Conservation (phyloP, 2,329 filamentous ascomycete genomes). For the Neonectria ditissima region DNA sequence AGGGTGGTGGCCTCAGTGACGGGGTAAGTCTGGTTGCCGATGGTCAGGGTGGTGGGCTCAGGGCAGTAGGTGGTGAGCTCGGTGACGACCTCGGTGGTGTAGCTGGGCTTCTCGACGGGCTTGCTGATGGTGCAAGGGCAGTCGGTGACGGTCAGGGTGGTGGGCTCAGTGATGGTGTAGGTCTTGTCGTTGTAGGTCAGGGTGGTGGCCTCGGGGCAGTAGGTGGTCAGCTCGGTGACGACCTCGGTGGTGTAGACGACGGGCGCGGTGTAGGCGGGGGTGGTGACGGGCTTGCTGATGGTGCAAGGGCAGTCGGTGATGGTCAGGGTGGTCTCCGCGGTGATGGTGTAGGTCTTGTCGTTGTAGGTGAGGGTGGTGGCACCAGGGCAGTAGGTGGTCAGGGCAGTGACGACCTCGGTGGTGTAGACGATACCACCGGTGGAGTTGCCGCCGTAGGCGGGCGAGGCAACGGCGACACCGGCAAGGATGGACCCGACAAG, state of each 20-base stretch:
- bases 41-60: neutral
- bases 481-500: slow-evolving; percentile 33
- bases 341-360: slow-evolving; percentile 67
- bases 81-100: neutral
- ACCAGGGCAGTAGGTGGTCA: slow-evolving; percentile 76
- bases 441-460: slow-evolving; percentile 31
- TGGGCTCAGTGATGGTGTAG: slow-evolving; percentile 58
- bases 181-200: slow-evolving; percentile 70
- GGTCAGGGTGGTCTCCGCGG: neutral
- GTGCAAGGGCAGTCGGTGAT: neutral
- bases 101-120: slow-evolving; percentile 48
- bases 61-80: neutral
- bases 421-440: slow-evolving; percentile 58
- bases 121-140: slow-evolving; percentile 48
- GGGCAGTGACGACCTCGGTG: slow-evolving; percentile 71
- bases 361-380: slow-evolving; percentile 70
- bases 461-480: slow-evolving; percentile 26
- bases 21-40: neutral
- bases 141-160: neutral
- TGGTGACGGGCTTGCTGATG: slow-evolving; percentile 52
- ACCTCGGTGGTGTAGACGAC: slow-evolving; percentile 54
- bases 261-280: slow-evolving; percentile 46
- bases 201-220: slow-evolving; percentile 72
- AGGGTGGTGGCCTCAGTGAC: neutral
- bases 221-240: slow-evolving; percentile 73